A percentile compares a stretch with the other conserved stretches of the same genome.
phyloP scores from a whole-genome alignment of 2,329 filamentous ascomycete genomes.

The Aureobasidium mangrovei region DNA sequence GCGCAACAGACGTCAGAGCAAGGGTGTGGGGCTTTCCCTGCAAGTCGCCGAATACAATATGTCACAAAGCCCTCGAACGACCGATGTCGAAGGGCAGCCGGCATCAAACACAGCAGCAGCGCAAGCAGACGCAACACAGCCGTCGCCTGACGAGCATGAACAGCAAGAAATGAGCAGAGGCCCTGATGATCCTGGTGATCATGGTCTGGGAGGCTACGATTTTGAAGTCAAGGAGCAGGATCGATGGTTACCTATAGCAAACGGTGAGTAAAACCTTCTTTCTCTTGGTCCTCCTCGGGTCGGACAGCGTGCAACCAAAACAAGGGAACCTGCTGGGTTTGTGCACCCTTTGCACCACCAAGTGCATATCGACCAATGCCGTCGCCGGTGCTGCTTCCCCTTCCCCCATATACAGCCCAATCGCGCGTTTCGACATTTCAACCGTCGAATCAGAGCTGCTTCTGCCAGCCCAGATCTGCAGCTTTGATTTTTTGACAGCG shows the following conservation, averaged over 20 bases:
- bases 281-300: not conserved
- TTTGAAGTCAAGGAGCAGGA: conserved; percentile 99
- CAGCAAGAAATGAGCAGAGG: conserved; percentile 43
- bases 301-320: not conserved
- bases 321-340: conserved; percentile 16
- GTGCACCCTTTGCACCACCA: conserved; percentile 24
- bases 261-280: conserved; percentile 67
- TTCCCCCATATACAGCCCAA: conserved; percentile 31
- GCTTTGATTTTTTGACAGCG: conserved; percentile 24
- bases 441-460: conserved; percentile 38
- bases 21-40: conserved; percentile 22
- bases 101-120: conserved; percentile 9
- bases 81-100: conserved; percentile 66
- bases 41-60: conserved; percentile 69
- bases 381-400: conserved; percentile 21
- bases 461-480: conserved; percentile 28
- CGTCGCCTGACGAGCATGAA: conserved; percentile 61
- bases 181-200: conserved; percentile 25
- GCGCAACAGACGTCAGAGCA: conserved; percentile 19
- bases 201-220: conserved; percentile 70
- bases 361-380: conserved; percentile 24
- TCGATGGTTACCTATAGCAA: conserved; percentile 98
- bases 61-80: conserved; percentile 83
- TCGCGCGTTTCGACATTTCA: conserved; percentile 40
- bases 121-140: conserved; percentile 13